Conservation (phyloP, 1,284 basidiomycete species). For the Mycena citricolor region DNA sequence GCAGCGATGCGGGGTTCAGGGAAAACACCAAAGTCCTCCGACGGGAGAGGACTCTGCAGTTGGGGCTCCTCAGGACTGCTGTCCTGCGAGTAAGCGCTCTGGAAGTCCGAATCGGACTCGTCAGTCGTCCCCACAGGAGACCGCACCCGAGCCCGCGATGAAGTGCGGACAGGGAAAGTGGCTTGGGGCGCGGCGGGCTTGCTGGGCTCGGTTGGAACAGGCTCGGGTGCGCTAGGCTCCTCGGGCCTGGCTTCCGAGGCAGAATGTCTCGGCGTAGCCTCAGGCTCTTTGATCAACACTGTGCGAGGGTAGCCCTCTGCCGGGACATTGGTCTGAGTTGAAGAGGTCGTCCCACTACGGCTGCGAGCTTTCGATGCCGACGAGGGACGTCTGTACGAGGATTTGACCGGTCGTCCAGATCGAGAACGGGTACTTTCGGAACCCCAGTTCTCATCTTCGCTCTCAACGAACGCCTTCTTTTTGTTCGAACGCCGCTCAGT, state of each 20-base stretch:
- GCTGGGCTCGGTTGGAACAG: conserved; percentile 31
- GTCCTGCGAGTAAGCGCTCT: conserved; percentile 61
- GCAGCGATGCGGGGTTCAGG: conserved; percentile 27
- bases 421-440: conserved; percentile 40
- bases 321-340: conserved; percentile 38
- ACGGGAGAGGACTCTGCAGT: conserved; percentile 20
- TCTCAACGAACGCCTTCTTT: conserved; percentile 41
- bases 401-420: conserved; percentile 33
- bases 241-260: conserved; percentile 29
- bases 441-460: conserved; percentile 47
- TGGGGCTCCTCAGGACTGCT: conserved; percentile 26
- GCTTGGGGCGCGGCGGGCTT: conserved; percentile 20
- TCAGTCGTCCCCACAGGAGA: conserved; percentile 49
- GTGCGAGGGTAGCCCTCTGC: conserved; percentile 28
- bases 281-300: conserved; percentile 28
- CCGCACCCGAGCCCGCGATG: conserved; percentile 7
- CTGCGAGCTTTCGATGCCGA: conserved; percentile 32
- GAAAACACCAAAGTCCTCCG: conserved; percentile 23
- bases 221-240: conserved; percentile 32
- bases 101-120: conserved; percentile 82
- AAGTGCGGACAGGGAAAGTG: conserved; percentile 34
- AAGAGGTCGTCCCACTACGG: conserved; percentile 50
- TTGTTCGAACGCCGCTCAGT: conserved; percentile 49
- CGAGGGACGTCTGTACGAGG: conserved; percentile 29
- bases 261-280: conserved; percentile 27